phyloP scores from a whole-genome alignment of 495 filamentous ascomycete genomes.

The Penicillium atrosanguineum region DNA sequence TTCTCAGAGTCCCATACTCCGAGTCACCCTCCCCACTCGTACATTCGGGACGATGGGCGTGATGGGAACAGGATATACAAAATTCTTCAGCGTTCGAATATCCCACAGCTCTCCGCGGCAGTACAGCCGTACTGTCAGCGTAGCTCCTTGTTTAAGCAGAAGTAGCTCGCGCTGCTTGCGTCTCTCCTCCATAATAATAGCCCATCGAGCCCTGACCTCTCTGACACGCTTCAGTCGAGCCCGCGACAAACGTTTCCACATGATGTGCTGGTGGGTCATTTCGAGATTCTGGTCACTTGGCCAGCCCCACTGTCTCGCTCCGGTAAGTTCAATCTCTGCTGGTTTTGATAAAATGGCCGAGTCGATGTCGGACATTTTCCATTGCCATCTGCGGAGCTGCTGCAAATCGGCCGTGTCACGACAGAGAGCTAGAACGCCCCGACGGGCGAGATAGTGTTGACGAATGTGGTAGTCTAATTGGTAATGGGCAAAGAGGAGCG shows the following conservation, averaged over 20 bases:
- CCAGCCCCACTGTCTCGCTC: slow-evolving; percentile 15
- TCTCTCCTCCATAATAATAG: slow-evolving; percentile 27
- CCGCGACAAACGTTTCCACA: slow-evolving; percentile 25
- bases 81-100: slow-evolving; percentile 12
- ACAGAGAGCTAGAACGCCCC: slow-evolving; percentile 26
- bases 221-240: slow-evolving; percentile 13
- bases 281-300: slow-evolving; percentile 16
- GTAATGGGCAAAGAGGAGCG: slow-evolving; percentile 29
- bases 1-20: slow-evolving; percentile 12
- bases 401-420: slow-evolving; percentile 28
- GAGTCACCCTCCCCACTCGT: slow-evolving; percentile 2
- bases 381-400: slow-evolving; percentile 27
- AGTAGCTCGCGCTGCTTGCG: slow-evolving; percentile 18
- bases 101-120: slow-evolving; percentile 16
- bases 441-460: slow-evolving; percentile 28
- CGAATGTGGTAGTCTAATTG: slow-evolving; percentile 36
- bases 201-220: slow-evolving; percentile 22
- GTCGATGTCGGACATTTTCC: slow-evolving; percentile 16
- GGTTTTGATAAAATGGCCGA: background rate
- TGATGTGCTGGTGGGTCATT: slow-evolving; percentile 19
- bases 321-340: background rate
- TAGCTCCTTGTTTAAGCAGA: slow-evolving; percentile 8
- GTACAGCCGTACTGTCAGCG: slow-evolving; percentile 20
- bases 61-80: background rate
- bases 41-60: background rate